Base-by-base conservation (phyloP, 768 basidiomycete species). In the Calvatia gigantea region DNA sequence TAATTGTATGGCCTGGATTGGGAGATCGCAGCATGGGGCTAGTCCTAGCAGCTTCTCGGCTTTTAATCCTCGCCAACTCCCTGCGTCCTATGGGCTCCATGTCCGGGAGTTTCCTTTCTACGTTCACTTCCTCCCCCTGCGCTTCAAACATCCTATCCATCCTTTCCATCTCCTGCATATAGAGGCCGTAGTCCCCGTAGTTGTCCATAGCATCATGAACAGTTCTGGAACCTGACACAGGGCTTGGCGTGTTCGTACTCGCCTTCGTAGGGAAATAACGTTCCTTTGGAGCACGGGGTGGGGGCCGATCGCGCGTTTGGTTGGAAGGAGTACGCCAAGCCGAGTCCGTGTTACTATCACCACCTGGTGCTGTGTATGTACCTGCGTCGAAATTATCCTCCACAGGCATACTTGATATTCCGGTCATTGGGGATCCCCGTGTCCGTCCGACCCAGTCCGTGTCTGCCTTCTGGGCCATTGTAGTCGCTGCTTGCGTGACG, bases 311-410 rank as follows among this genome's bases (percentile, higher is more conserved):
- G 25, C 52, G 52, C 33, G 43, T 35, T 2, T 45, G 54, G 39
- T 55, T 55, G 9, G 54, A 55, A 21, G 44, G 54, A 1, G 54
- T 35, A 39, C 28, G 42, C 52, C 52, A 54, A 25, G 52, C 42
- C 4, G 43, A 48, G 17, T 56, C 54, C 32, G 47, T 32, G 28
- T 56, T 48, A 29, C 54, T 55, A 47, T 55, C 54, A 49, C 37
- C 54, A 39, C 46, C 54, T 42, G 43, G 54, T 17, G 43, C 57
- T 6, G 61, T 61, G 23, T 66, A 66, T 15, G 70, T 72, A 47
- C 64, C 59, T 42, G 69, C 68, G 60, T 76, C 73, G 52, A 74
- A 75, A 59, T 74, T 71, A 46, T 75, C 74, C 45, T 73, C 69
- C 53, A 73, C 52, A 32, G 69, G 70, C 44, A 46, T 38, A 39